Evolutionary conservation across 2,329 filamentous ascomycete genomes (phyloP), one percentile per base, ranked within the genome.

Genomic region (Xylaria digitata): DNA sequence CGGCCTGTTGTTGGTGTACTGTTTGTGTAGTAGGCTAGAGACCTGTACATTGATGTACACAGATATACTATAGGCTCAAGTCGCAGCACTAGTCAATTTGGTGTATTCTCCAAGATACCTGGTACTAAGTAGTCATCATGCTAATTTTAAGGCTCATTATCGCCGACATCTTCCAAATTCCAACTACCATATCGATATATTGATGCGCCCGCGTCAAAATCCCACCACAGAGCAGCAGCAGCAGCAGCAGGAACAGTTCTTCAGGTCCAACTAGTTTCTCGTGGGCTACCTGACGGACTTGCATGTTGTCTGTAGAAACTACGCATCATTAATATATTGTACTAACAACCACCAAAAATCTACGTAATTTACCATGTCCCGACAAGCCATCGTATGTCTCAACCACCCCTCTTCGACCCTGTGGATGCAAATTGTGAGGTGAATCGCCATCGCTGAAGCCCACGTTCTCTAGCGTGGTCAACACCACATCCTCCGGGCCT

Each of bases 401-500:
- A 61, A 42, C 45, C 46, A 32, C 6, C 23, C 13, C 13, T 9
- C 5, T 6, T 30, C 23, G 15, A 49, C 7, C 34, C 26, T 5
- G 26, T 26, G 5, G 26, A 26, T 26, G 26, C 26, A 5, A 26
- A 26, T 26, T 26, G 26, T 26, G 37, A 19, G 6, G 52, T n/a
- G 17, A 17, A 9, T 9, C 8, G 11, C 6, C 37, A 50, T 9
- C 21, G 42, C 66, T 66, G 59, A 59, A 40, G 17, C n/a, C 23
- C 34, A 15, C 21, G 2, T 26, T 6, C 46, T 40, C 42, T 69
- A 86, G 84, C 76, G 79, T 73, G 80, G 79, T 43, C 80, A 81
- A 68, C 80, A 79, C 71, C 83, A 84, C 71, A 81, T 86, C 78
- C 79, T 83, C 50, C 82, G 82, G 61, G 82, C 83, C 32, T 80